Evolutionary conservation across 208 protist genomes (phyloP), one percentile per base, ranked within the genome.

Genomic region (Vickermania spadyakhi): DNA sequence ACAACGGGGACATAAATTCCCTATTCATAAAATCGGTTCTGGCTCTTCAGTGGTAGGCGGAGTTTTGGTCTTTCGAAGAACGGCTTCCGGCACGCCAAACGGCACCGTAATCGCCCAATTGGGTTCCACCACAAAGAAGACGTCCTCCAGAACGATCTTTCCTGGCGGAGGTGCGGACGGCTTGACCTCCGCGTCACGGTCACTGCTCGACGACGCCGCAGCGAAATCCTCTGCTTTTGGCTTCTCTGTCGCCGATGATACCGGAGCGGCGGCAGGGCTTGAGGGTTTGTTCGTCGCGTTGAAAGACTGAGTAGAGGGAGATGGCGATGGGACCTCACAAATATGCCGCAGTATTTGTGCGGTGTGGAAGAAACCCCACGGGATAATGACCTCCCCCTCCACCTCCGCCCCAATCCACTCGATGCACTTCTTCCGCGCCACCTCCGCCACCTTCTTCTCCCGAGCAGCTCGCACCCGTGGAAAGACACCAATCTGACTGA

Each of bases 291-390:
- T n/a, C n/a, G n/a, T n/a, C n/a, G n/a, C n/a, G n/a, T n/a, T n/a
- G n/a, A n/a, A n/a, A n/a, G n/a, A n/a, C n/a, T n/a, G n/a, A n/a
- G n/a, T n/a, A n/a, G n/a, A n/a, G n/a, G 42, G 30, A 2, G 18
- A 7, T 7, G 57, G 45, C 22, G 65, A 69, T 61, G 87, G 88
- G 31, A 70, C 68, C 27, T 82, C 75, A n/a, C 86, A 28, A 14
- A 94, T 81, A 64, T 87, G 79, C 59, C 84, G 79, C 2, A 74
- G 70, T 50, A 94, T 94, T n/a, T 77, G 76, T 58, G 86, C 78
- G 1, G 75, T 63, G 70, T 94, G 88, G 60, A 84, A 94, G 67
- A 83, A 92, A 27, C 88, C 88, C 85, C 88, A 94, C 2, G 88
- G 88, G 18, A 94, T 70, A 60, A 94, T 90, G 45, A 94, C 84